A percentile compares a stretch with the other conserved stretches of the same genome.
Conservation (phyloP, 2,329 filamentous ascomycete genomes). For the Xylariaceae sp. region DNA sequence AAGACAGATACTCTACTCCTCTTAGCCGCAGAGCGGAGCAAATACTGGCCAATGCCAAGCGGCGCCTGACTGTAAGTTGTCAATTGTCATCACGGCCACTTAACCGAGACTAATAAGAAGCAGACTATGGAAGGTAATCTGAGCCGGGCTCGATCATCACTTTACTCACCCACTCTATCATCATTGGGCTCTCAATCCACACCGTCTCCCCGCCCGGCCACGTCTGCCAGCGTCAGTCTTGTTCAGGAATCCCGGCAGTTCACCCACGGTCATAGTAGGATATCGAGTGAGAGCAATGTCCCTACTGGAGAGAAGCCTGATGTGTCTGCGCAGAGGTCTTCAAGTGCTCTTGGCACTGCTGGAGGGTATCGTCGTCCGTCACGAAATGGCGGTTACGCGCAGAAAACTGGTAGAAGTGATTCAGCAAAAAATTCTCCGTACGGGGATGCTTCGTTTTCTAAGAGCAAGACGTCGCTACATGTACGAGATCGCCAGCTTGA, state of each 20-base stretch:
- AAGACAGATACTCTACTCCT: conserved; percentile 67
- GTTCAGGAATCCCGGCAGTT: conserved; percentile 21
- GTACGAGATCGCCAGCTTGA: conserved; percentile 45
- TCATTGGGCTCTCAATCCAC: conserved; percentile 45
- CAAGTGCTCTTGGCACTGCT: conserved; percentile 59
- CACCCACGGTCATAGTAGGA: conserved; percentile 51
- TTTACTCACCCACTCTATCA: conserved; percentile 45
- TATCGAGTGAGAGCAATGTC: conserved; percentile 58
- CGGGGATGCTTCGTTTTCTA: conserved; percentile 21
- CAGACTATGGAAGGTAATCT: conserved; percentile 94
- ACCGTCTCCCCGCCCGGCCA: conserved; percentile 46
- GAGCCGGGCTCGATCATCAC: conserved; percentile 68
- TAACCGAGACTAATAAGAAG: conserved; percentile 21
- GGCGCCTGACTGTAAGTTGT: conserved; percentile 70
- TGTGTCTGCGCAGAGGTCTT: conserved; percentile 52
- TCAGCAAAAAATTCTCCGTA: conserved; percentile 17
- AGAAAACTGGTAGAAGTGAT: conserved; percentile 29
- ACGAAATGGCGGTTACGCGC: conserved; percentile 41
- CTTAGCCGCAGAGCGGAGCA: conserved; percentile 81
- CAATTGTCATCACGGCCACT: neutral
- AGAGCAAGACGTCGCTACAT: conserved; percentile 36
- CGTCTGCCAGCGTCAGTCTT: conserved; percentile 34
- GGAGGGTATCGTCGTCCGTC: conserved; percentile 54
- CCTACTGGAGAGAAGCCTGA: conserved; percentile 39
- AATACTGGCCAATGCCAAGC: conserved; percentile 90